Evolutionary conservation across 1,284 basidiomycete genomes (phyloP).

Genomic region (Fomitopsis palustris): DNA sequence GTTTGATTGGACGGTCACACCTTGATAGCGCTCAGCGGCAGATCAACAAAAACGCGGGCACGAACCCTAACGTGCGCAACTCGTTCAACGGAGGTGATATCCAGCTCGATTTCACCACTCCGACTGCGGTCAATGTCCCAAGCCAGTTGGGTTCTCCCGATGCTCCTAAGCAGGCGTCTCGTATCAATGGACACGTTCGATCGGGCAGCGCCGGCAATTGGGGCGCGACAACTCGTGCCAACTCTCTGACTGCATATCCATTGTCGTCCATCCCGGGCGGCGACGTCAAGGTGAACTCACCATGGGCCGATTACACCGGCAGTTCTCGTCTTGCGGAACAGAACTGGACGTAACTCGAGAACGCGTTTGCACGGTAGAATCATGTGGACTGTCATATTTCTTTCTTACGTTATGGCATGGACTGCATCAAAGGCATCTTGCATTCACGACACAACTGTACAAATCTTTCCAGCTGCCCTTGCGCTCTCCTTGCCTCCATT

Average conservation of each 20-base stretch:
- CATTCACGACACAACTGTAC: background rate
- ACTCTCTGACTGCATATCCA: slow-evolving; percentile 49
- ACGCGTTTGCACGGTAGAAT: background rate
- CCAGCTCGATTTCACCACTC: slow-evolving; percentile 50
- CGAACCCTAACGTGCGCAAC: slow-evolving; percentile 58
- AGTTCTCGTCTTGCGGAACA: slow-evolving; percentile 59
- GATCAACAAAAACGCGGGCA: slow-evolving; percentile 45
- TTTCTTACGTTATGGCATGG: slow-evolving; percentile 12
- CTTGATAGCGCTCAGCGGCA: slow-evolving; percentile 34
- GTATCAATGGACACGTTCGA: slow-evolving; percentile 62
- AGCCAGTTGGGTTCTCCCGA: slow-evolving; percentile 44
- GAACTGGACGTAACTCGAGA: slow-evolving; percentile 44
- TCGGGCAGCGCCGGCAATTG: slow-evolving; percentile 78
- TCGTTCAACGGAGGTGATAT: slow-evolving; percentile 70
- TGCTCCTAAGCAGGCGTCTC: slow-evolving; percentile 27
- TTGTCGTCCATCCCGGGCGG: slow-evolving; percentile 53
- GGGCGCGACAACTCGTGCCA: slow-evolving; percentile 52
- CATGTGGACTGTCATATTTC: slow-evolving; percentile 5
- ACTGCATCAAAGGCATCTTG: slow-evolving; percentile 3
- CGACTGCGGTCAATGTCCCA: slow-evolving; percentile 36
- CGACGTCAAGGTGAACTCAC: slow-evolving; percentile 52
- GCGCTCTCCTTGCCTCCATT: background rate
- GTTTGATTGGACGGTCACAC: slow-evolving; percentile 7
- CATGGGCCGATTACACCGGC: slow-evolving; percentile 67
- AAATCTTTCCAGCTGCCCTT: background rate